phyloP scores from a whole-genome alignment of 2,329 filamentous ascomycete species.

The Alternaria dauci region DNA sequence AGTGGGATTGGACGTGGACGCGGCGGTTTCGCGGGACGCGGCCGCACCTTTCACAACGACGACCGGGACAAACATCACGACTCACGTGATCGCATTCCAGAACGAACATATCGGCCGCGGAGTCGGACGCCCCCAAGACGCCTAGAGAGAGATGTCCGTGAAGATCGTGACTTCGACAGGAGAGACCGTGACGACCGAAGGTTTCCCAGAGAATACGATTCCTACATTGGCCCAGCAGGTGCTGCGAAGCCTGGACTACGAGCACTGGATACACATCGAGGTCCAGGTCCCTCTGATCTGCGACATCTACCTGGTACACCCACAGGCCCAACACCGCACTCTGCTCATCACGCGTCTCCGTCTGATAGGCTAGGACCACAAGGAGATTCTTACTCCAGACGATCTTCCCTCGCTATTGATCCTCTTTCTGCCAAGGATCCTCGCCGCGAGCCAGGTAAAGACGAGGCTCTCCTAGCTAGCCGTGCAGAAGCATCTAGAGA shows the following conservation, averaged over 20 bases:
- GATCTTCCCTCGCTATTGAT: slow-evolving; percentile 49
- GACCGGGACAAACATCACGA: slow-evolving; percentile 62
- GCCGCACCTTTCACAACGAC: slow-evolving; percentile 56
- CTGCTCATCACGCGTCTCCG: slow-evolving; percentile 43
- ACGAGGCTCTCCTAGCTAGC: slow-evolving; percentile 56
- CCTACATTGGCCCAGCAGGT: slow-evolving; percentile 49
- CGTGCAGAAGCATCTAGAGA: slow-evolving; percentile 58
- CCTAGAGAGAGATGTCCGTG: slow-evolving; percentile 59
- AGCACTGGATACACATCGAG: slow-evolving; percentile 43
- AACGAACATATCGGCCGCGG: slow-evolving; percentile 64
- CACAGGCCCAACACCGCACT: slow-evolving; percentile 44
- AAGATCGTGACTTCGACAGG: slow-evolving; percentile 52
- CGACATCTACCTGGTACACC: slow-evolving; percentile 47
- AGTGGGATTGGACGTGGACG: slow-evolving; percentile 62
- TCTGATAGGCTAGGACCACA: slow-evolving; percentile 44
- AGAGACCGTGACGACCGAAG: slow-evolving; percentile 54
- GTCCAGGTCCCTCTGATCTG: slow-evolving; percentile 36
- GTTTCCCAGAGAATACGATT: slow-evolving; percentile 57
- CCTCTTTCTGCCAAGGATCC: slow-evolving; percentile 42
- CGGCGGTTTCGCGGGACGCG: slow-evolving; percentile 58
- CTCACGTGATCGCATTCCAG: slow-evolving; percentile 42
- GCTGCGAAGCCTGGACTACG: slow-evolving; percentile 41
- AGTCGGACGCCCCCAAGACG: slow-evolving; percentile 69
- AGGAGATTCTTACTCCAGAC: slow-evolving; percentile 47
- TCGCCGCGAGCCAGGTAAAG: slow-evolving; percentile 53